Evolutionary conservation across 1,139 yeast species (phyloP), one percentile per base, ranked within the genome.

Genomic region (Eremothecium coryli): DNA sequence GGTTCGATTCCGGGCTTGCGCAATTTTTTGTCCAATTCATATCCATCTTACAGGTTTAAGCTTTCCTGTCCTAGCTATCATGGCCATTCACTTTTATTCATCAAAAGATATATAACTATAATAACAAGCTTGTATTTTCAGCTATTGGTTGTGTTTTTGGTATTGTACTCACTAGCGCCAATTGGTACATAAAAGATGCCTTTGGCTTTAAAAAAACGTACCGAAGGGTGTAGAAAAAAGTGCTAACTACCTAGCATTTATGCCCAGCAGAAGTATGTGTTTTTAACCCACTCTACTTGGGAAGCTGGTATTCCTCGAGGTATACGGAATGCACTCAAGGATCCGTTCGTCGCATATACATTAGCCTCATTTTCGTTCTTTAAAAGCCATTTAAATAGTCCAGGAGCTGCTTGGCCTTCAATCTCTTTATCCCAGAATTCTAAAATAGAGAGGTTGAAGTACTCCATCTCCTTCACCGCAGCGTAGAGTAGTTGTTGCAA

Each of bases 211-310:
- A n/a, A n/a, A n/a, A n/a, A n/a, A n/a, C n/a, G n/a, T n/a, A n/a
- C n/a, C n/a, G n/a, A n/a, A n/a, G n/a, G n/a, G n/a, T n/a, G n/a
- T n/a, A n/a, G n/a, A n/a, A n/a, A n/a, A n/a, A n/a, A n/a, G n/a
- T n/a, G n/a, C n/a, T n/a, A n/a, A n/a, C n/a, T n/a, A n/a, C n/a
- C n/a, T 20, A n/a, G 23, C 24, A 22, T 11, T 13, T 22, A 56
- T 33, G 56, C 56, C 61, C 61, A 57, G 34, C 59, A 49, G 29
- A 46, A 56, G 37, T 57, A 56, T 10, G 58, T 46, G 29, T 57
- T 57, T 35, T 55, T 51, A 10, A 45, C 51, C 61, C 61, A 57
- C 5, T 41, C 33, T 3, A 49, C 35, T 5, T 44, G 25, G 4
- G 49, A 51, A 1, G 36, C 32, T 8, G 38, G 35, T 26, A 34